phyloP scores from a whole-genome alignment of 2,329 filamentous ascomycete genomes.

The Colletotrichum abscissum region DNA sequence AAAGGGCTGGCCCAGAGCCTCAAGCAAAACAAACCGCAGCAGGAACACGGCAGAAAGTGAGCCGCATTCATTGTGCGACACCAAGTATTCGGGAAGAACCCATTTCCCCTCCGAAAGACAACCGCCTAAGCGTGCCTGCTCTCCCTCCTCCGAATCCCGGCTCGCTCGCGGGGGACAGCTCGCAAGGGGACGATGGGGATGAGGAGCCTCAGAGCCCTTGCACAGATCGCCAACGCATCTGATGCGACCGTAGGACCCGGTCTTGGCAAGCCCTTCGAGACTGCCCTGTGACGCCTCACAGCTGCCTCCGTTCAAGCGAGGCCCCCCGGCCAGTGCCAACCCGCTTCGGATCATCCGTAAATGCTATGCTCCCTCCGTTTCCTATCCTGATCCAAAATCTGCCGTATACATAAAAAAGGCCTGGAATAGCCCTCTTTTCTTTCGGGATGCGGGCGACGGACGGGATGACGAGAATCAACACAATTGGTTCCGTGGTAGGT shows the following conservation, averaged over 20 bases:
- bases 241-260: constrained; percentile 22
- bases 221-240: constrained; percentile 23
- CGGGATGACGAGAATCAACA: neutral
- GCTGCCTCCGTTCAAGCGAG: neutral
- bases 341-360: neutral
- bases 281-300: constrained; percentile 23
- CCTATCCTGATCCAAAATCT: neutral
- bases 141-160: neutral
- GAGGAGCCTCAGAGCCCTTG: neutral
- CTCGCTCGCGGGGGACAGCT: neutral
- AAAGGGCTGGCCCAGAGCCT: neutral
- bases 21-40: neutral
- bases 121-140: neutral
- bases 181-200: neutral
- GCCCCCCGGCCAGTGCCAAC: no score
- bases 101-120: neutral
- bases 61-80: neutral
- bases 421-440: neutral
- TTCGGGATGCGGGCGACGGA: neutral
- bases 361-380: neutral
- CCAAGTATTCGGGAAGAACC: neutral
- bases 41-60: neutral
- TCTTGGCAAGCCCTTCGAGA: constrained; percentile 30
- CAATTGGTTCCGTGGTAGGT: neutral
- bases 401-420: neutral